A percentile compares a stretch with the other conserved stretches of the same genome.
These are phyloP conservation scores for Naganishia vaughanmartiniae DNA, from an alignment of 768 basidiomycete genomes.

Conservation along the genomic window DNA sequence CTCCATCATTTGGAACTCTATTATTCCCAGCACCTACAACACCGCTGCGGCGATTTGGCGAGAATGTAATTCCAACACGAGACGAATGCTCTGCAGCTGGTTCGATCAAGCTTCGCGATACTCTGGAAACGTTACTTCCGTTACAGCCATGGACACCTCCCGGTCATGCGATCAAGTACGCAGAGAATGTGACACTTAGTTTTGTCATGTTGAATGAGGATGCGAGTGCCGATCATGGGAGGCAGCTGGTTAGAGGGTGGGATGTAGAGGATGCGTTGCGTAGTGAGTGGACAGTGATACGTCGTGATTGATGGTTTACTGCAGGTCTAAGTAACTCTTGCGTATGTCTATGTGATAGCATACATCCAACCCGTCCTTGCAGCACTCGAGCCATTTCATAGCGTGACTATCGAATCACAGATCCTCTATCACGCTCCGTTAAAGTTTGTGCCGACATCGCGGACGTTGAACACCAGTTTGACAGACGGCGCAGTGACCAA, in stretches of 20 bases:
- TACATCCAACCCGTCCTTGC: slow-evolving; percentile 67
- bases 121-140: slow-evolving; percentile 9
- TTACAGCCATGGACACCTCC: background rate
- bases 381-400: slow-evolving; percentile 68
- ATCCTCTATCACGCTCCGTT: slow-evolving; percentile 87
- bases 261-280: slow-evolving; percentile 65
- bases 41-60: background rate
- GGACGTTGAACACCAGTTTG: background rate
- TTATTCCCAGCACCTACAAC: background rate
- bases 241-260: slow-evolving; percentile 66
- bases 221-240: slow-evolving; percentile 57
- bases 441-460: slow-evolving; percentile 38
- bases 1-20: background rate
- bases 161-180: slow-evolving; percentile 64
- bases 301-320: background rate
- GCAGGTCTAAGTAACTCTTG: background rate
- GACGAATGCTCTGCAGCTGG: background rate
- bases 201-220: slow-evolving; percentile 93
- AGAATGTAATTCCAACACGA: background rate
- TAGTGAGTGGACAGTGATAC: slow-evolving; percentile 57
- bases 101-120: background rate
- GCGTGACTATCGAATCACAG: slow-evolving; percentile 92
- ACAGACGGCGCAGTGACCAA: slow-evolving; percentile 39
- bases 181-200: slow-evolving; percentile 77
- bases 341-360: slow-evolving; percentile 54